A percentile compares a stretch with the other conserved stretches of the same genome.
phyloP scores from a whole-genome alignment of 225 moss, liverwort and hornwort species.

The Straminergon stramineum region DNA sequence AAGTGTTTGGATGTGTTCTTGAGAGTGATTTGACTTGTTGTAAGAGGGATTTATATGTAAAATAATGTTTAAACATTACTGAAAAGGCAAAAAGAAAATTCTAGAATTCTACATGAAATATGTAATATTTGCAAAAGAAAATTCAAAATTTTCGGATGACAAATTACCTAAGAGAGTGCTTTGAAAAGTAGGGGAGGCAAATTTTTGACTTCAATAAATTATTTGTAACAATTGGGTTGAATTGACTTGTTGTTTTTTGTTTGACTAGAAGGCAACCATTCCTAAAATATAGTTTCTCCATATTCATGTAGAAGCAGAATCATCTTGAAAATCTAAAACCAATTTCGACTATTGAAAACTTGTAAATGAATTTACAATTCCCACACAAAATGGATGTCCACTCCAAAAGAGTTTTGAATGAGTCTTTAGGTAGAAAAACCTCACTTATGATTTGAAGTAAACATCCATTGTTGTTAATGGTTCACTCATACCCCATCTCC shows the following conservation, averaged over 20 bases:
- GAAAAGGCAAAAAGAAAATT: not conserved
- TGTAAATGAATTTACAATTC: rapidly evolving
- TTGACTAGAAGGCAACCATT: not conserved
- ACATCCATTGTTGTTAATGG: not conserved
- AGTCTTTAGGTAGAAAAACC: not conserved
- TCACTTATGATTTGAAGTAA: not conserved
- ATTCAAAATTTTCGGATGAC: rapidly evolving
- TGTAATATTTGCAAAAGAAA: not conserved
- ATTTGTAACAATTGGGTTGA: not conserved
- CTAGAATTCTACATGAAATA: rapidly evolving
- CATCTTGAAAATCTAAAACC: not conserved
- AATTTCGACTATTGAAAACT: rapidly evolving
- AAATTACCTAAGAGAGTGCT: not conserved
- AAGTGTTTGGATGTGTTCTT: rapidly evolving
- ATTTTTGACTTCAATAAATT: rapidly evolving
- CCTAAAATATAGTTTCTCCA: rapidly evolving
- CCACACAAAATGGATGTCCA: rapidly evolving
- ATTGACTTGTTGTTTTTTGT: not conserved
- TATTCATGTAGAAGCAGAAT: not conserved
- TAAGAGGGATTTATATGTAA: rapidly evolving
- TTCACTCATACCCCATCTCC: not conserved
- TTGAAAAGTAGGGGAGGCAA: not conserved
- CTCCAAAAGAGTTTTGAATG: not conserved
- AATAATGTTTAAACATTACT: rapidly evolving
- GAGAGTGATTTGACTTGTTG: not conserved